These are phyloP conservation scores for Rasamsonia emersonii DNA, from an alignment of 2,329 filamentous ascomycete species.

Conservation along the genomic window DNA sequence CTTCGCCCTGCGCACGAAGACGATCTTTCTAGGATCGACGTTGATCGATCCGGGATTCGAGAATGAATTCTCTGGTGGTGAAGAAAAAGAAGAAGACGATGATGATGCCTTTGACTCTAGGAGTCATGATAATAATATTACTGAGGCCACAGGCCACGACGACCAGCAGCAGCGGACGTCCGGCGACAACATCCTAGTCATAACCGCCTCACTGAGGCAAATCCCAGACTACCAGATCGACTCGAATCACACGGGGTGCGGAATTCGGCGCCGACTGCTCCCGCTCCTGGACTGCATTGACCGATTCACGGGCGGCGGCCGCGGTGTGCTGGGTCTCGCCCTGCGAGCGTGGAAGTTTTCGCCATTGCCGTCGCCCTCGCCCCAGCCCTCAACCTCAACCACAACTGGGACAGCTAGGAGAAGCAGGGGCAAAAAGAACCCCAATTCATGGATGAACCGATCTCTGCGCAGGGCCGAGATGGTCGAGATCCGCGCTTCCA, in stretches of 20 bases:
- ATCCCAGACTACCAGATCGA: constrained; percentile 38
- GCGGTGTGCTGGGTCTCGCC: constrained; percentile 22
- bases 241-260: constrained; percentile 32
- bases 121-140: too few relatives aligned
- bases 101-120: too few relatives aligned
- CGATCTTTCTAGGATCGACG: constrained; percentile 33
- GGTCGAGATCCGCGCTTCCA: constrained; percentile 4
- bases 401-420: too few relatives aligned
- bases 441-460: constrained; percentile 9
- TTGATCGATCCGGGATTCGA: constrained; percentile 27
- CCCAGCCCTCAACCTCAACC: too few relatives aligned
- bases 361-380: neutral
- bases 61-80: constrained; percentile 11
- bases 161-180: constrained; percentile 6
- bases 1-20: constrained; percentile 32
- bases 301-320: constrained; percentile 24
- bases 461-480: constrained; percentile 8
- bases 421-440: too few relatives aligned
- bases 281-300: constrained; percentile 31
- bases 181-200: constrained; percentile 23
- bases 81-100: constrained; percentile 3
- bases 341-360: constrained; percentile 9
- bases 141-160: constrained; percentile 5
- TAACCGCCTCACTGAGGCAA: constrained; percentile 31
- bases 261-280: constrained; percentile 31